A percentile compares a stretch with the other conserved stretches of the same genome.
phyloP scores from a whole-genome alignment of 2,329 filamentous ascomycete species.

The Hortaea sp. region DNA sequence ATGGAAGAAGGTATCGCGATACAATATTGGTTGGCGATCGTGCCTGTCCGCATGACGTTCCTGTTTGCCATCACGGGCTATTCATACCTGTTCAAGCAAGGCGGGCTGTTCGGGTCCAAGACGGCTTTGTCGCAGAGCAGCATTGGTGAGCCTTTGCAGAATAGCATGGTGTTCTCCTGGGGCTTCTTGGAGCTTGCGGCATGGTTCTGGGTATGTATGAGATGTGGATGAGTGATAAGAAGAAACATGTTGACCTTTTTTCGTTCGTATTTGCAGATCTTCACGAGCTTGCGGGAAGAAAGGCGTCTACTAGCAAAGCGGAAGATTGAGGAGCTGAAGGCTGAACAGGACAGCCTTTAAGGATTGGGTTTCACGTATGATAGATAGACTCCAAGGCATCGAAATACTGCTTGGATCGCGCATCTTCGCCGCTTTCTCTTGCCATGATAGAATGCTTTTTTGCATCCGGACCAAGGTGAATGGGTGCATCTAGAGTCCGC shows the following conservation, averaged over 20 bases:
- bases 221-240: not conserved
- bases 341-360: slow-evolving; percentile 24
- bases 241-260: not conserved
- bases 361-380: not conserved
- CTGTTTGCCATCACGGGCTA: slow-evolving; percentile 54
- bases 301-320: slow-evolving; percentile 26
- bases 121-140: slow-evolving; percentile 9
- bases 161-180: slow-evolving; percentile 75
- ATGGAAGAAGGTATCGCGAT: slow-evolving; percentile 34
- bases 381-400: too few relatives aligned
- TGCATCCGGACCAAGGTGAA: too few relatives aligned
- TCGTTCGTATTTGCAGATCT: slow-evolving; percentile 31
- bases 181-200: slow-evolving; percentile 71
- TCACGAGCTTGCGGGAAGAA: slow-evolving; percentile 61
- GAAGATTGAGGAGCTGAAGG: slow-evolving; percentile 25
- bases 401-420: too few relatives aligned
- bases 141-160: slow-evolving; percentile 59
- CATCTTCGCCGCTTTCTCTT: too few relatives aligned
- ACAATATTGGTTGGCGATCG: slow-evolving; percentile 39
- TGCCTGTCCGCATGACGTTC: slow-evolving; percentile 56
- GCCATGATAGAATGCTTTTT: too few relatives aligned
- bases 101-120: slow-evolving; percentile 33
- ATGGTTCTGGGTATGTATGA: slow-evolving; percentile 68
- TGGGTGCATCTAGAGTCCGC: too few relatives aligned
- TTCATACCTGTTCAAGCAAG: slow-evolving; percentile 52